A percentile compares a stretch with the other conserved stretches of the same genome.
Evolutionary conservation across 1,139 yeast genomes (phyloP).

Genomic region (Debaryomyces udenii): DNA sequence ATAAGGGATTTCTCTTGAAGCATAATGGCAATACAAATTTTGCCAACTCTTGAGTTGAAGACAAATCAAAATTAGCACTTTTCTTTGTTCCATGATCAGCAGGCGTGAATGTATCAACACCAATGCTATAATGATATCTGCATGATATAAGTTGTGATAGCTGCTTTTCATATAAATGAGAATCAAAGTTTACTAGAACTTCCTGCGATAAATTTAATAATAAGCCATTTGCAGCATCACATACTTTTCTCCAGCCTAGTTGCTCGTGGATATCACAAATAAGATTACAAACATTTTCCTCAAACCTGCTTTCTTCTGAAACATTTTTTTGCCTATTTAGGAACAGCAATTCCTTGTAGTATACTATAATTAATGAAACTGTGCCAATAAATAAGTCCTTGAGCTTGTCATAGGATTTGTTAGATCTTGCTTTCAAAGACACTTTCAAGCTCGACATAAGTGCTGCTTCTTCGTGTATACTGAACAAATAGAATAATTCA

Average conservation of each 20-base stretch:
- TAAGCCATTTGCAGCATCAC: slow-evolving; percentile 65
- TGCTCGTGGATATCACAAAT: slow-evolving; percentile 69
- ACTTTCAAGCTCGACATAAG: slow-evolving; percentile 37
- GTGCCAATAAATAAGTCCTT: slow-evolving; percentile 55
- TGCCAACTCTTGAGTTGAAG: slow-evolving; percentile 60
- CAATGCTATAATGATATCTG: slow-evolving; percentile 67
- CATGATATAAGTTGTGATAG: slow-evolving; percentile 78
- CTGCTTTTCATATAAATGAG: slow-evolving; percentile 51
- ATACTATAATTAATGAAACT: slow-evolving; percentile 40
- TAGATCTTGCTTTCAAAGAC: slow-evolving; percentile 34
- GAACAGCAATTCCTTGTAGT: slow-evolving; percentile 24
- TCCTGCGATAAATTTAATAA: slow-evolving; percentile 65
- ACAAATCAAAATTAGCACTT: slow-evolving; percentile 33
- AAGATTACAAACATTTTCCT: slow-evolving; percentile 39
- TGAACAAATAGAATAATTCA: slow-evolving; percentile 45
- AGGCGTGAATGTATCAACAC: slow-evolving; percentile 62
- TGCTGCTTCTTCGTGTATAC: slow-evolving; percentile 54
- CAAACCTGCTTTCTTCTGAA: slow-evolving; percentile 8
- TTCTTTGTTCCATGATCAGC: slow-evolving; percentile 66
- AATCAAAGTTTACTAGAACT: slow-evolving; percentile 48
- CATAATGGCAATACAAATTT: slow-evolving; percentile 66
- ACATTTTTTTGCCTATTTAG: neutral
- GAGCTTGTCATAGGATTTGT: slow-evolving; percentile 41
- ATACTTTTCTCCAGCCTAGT: slow-evolving; percentile 67
- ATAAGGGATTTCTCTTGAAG: slow-evolving; percentile 60